Conservation (phyloP, 768 basidiomycete species). For the Phylloporus sp. region DNA sequence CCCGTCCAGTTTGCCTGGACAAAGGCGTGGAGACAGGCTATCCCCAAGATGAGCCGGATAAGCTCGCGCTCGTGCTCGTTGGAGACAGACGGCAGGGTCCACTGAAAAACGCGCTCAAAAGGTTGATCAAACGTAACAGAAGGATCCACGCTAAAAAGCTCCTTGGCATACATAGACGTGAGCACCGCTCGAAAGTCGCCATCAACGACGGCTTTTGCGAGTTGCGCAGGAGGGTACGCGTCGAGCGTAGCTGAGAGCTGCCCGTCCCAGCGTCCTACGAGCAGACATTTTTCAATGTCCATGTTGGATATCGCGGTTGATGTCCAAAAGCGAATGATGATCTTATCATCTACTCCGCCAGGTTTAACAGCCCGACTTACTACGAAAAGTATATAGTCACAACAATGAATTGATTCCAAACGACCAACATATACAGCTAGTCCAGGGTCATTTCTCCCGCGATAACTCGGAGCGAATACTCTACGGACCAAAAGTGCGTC, state of each 20-base stretch:
- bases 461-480: neutral
- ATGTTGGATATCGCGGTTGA: too few relatives aligned
- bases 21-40: slow-evolving; percentile 86
- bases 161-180: slow-evolving; percentile 41
- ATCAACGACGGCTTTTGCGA: slow-evolving; percentile 55
- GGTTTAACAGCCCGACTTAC: too few relatives aligned
- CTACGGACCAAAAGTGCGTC: too few relatives aligned
- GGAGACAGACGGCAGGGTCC: slow-evolving; percentile 25
- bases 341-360: too few relatives aligned
- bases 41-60: slow-evolving; percentile 57
- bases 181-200: slow-evolving; percentile 56
- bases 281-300: slow-evolving; percentile 45
- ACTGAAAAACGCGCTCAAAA: slow-evolving; percentile 35
- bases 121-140: slow-evolving; percentile 36
- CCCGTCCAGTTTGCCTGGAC: slow-evolving; percentile 97
- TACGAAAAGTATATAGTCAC: too few relatives aligned
- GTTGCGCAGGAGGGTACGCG: slow-evolving; percentile 25
- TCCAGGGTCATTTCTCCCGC: neutral
- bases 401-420: too few relatives aligned
- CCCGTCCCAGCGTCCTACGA: slow-evolving; percentile 47
- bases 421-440: neutral
- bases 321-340: too few relatives aligned
- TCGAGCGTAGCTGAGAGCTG: slow-evolving; percentile 20
- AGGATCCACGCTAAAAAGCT: slow-evolving; percentile 35
- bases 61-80: slow-evolving; percentile 48